A percentile compares a stretch with the other conserved stretches of the same genome.
These are phyloP conservation scores for Oryza punctata DNA, from an alignment of 176 grass and related monocot genomes.

Conservation along the genomic window DNA sequence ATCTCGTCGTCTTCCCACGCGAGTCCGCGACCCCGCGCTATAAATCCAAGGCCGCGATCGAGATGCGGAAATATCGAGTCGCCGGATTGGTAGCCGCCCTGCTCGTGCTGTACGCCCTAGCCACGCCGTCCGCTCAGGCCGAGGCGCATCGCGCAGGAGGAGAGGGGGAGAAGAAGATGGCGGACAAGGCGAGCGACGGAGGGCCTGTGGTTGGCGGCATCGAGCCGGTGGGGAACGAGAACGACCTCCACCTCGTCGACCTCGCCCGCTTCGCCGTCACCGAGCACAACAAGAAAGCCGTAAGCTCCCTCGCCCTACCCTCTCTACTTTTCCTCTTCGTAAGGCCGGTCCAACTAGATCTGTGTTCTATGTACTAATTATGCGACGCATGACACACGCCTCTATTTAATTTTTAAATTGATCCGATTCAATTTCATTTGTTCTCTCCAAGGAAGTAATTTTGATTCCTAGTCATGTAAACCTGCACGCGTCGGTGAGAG, in stretches of 20 bases:
- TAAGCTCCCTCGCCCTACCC: slow-evolving; percentile 18
- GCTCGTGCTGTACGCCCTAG: slow-evolving; percentile 26
- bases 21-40: slow-evolving; percentile 10
- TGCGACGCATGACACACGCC: not conserved
- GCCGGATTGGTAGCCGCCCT: slow-evolving; percentile 14
- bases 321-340: not conserved
- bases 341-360: not conserved
- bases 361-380: not conserved
- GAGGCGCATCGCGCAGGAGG: not conserved
- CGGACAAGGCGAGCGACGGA: slow-evolving; percentile 28
- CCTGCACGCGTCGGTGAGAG: not conserved
- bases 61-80: slow-evolving; percentile 34
- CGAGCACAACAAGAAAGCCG: slow-evolving; percentile 85
- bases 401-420: not conserved
- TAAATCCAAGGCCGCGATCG: slow-evolving; percentile 30
- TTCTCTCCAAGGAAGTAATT: not conserved
- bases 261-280: slow-evolving; percentile 82
- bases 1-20: not conserved
- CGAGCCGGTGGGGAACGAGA: slow-evolving; percentile 44
- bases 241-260: slow-evolving; percentile 54
- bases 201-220: slow-evolving; percentile 40
- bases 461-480: not conserved
- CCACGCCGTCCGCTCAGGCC: not conserved
- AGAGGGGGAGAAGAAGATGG: slow-evolving; percentile 4
- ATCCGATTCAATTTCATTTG: not conserved